phyloP scores from a whole-genome alignment of 2,329 filamentous ascomycete species.

The Trichoderma simmonsii region DNA sequence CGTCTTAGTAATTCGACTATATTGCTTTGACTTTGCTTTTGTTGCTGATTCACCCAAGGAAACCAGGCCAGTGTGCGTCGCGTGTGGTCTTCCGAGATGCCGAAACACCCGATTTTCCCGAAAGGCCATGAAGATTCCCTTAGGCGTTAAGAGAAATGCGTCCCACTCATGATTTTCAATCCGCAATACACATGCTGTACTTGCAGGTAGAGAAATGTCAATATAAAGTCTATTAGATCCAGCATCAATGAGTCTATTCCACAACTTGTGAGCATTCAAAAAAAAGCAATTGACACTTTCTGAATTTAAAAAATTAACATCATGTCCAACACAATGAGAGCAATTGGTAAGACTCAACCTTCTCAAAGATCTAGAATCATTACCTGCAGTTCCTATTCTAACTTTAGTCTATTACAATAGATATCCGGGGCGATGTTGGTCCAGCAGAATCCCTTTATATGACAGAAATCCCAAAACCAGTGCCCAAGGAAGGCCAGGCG shows the following conservation, averaged over 20 bases:
- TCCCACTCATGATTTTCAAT: not conserved
- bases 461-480: not conserved
- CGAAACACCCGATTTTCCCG: not conserved
- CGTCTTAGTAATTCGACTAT: not conserved
- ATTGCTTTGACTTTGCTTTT: not conserved
- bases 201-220: not conserved
- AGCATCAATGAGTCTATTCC: not conserved
- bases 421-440: not conserved
- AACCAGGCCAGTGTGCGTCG: not conserved
- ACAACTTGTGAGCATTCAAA: not conserved
- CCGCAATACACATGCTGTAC: not conserved
- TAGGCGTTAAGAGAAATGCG: not conserved
- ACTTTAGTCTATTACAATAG: not conserved
- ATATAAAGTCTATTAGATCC: not conserved
- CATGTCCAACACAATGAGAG: not conserved
- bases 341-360: not conserved
- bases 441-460: not conserved
- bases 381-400: not conserved
- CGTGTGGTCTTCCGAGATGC: not conserved
- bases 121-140: not conserved
- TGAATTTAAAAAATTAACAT: too few relatives aligned
- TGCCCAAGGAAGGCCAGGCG: not conserved
- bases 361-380: not conserved
- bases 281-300: not conserved
- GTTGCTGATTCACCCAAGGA: not conserved